Conservation (phyloP, 1,139 yeast genomes). For the Saccharomyces hybrid region DNA sequence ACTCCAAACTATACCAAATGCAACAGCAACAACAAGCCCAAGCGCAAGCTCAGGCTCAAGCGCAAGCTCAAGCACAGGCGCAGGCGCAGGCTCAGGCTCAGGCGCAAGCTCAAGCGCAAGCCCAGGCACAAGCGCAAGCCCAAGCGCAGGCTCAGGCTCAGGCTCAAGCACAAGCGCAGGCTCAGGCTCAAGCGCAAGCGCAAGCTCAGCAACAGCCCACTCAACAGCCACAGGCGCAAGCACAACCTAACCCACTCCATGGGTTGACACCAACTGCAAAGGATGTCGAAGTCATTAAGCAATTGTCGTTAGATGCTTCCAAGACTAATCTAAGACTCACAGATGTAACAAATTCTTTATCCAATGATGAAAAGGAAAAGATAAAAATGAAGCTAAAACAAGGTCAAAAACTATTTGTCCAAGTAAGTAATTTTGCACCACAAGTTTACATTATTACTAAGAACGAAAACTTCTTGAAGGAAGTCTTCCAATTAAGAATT, state of each 20-base stretch:
- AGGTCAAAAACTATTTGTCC: slow-evolving; percentile 52
- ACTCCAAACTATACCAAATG: not conserved
- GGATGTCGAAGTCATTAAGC: slow-evolving; percentile 45
- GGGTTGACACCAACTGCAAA: slow-evolving; percentile 27
- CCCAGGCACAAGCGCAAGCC: slow-evolving; percentile 3
- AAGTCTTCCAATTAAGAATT: slow-evolving; percentile 64
- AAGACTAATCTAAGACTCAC: slow-evolving; percentile 53
- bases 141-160: slow-evolving; percentile 2
- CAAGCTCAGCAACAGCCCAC: slow-evolving; percentile 9
- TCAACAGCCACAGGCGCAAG: slow-evolving; percentile 14
- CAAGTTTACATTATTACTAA: slow-evolving; percentile 63
- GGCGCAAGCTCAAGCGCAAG: not conserved
- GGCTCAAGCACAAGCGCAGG: no score
- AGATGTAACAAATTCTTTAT: slow-evolving; percentile 50
- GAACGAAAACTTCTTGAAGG: slow-evolving; percentile 60
- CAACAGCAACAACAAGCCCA: slow-evolving; percentile 7
- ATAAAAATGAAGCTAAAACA: slow-evolving; percentile 49
- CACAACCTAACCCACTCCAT: slow-evolving; percentile 14
- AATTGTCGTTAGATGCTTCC: slow-evolving; percentile 56
- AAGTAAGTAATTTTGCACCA: slow-evolving; percentile 64
- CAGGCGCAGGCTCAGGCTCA: slow-evolving; percentile 6
- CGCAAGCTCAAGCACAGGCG: slow-evolving; percentile 3
- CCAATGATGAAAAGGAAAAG: slow-evolving; percentile 51
- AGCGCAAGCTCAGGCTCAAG: slow-evolving; percentile 1
- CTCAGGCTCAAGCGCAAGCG: slow-evolving; percentile 6